A percentile compares a stretch with the other conserved stretches of the same genome.
These are phyloP conservation scores for Kwoniella sp. DNA, from an alignment of 768 basidiomycete genomes.

Conservation along the genomic window DNA sequence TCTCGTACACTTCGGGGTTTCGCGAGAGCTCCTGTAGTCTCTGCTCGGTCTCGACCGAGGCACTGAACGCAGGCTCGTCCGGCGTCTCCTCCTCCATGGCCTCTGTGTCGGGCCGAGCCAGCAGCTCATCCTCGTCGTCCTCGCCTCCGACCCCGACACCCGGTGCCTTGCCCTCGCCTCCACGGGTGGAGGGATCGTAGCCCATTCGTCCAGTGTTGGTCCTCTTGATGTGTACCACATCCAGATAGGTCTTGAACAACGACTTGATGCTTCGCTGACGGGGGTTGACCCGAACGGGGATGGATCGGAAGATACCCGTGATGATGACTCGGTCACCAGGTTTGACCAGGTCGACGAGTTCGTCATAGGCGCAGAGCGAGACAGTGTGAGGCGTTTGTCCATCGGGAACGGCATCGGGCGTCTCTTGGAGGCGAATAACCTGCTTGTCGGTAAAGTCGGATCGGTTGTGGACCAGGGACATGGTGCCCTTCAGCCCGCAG, in stretches of 20 bases:
- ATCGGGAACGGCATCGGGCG: slow-evolving; percentile 94
- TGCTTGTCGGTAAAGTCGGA: slow-evolving; percentile 95
- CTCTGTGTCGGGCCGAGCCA: slow-evolving; percentile 33
- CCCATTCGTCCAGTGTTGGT: slow-evolving; percentile 63
- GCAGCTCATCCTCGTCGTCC: slow-evolving; percentile 60
- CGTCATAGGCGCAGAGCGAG: slow-evolving; percentile 94
- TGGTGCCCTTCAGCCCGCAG: slow-evolving; percentile 78
- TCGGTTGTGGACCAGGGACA: slow-evolving; percentile 94
- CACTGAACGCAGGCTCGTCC: slow-evolving; percentile 31
- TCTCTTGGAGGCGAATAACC: slow-evolving; percentile 91
- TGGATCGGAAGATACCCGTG: slow-evolving; percentile 89
- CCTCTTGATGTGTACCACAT: slow-evolving; percentile 85
- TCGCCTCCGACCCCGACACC: slow-evolving; percentile 65
- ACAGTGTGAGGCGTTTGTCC: slow-evolving; percentile 98
- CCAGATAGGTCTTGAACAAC: slow-evolving; percentile 94
- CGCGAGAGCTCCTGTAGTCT: slow-evolving; percentile 69
- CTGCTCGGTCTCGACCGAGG: slow-evolving; percentile 69
- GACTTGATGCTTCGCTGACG: slow-evolving; percentile 86
- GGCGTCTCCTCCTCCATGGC: slow-evolving; percentile 50
- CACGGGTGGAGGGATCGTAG: slow-evolving; percentile 71
- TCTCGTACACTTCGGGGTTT: slow-evolving; percentile 76
- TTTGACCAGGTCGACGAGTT: slow-evolving; percentile 91
- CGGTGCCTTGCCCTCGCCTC: slow-evolving; percentile 59
- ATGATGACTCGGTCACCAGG: slow-evolving; percentile 89
- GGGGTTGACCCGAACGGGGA: slow-evolving; percentile 92